phyloP scores from a whole-genome alignment of 2,329 filamentous ascomycete genomes.

The Davidsoniella australis region DNA sequence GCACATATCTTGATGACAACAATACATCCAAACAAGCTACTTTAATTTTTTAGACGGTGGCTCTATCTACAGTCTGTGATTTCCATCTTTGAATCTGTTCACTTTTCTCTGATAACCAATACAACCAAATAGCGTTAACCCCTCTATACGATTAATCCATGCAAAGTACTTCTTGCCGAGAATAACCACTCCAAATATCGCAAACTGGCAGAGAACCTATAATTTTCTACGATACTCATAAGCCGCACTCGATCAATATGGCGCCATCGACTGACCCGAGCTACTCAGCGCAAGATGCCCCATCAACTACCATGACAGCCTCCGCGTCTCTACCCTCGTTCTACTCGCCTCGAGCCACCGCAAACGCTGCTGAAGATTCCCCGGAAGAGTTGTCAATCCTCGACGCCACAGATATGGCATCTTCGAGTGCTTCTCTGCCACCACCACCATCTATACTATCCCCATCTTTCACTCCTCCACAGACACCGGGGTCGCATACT shows the following conservation, averaged over 20 bases:
- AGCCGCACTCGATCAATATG: not conserved
- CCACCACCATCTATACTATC: slow-evolving; percentile 61
- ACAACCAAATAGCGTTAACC: too few species aligned
- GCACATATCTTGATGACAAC: too few species aligned
- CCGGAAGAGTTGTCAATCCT: slow-evolving; percentile 8
- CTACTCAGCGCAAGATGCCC: not conserved
- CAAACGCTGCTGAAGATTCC: not conserved
- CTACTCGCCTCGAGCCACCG: slow-evolving; percentile 12
- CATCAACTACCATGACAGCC: not conserved
- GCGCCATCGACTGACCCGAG: not conserved
- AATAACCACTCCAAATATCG: not conserved
- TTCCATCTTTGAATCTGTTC: too few species aligned
- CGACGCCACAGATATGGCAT: slow-evolving; percentile 5
- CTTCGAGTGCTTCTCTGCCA: slow-evolving; percentile 13
- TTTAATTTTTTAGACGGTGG: too few species aligned
- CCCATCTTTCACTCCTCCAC: slow-evolving; percentile 63
- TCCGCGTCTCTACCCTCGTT: slow-evolving; percentile 11
- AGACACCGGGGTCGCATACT: slow-evolving; percentile 42
- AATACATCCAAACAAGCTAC: too few species aligned
- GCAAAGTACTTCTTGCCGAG: not conserved
- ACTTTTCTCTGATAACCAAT: too few species aligned
- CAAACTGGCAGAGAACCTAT: not conserved
- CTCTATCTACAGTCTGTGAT: too few species aligned
- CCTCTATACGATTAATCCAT: not conserved
- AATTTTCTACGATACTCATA: not conserved